Evolutionary conservation across 192 early-diverging fungal species (phyloP).

Genomic region (Geosiphon pyriformis): DNA sequence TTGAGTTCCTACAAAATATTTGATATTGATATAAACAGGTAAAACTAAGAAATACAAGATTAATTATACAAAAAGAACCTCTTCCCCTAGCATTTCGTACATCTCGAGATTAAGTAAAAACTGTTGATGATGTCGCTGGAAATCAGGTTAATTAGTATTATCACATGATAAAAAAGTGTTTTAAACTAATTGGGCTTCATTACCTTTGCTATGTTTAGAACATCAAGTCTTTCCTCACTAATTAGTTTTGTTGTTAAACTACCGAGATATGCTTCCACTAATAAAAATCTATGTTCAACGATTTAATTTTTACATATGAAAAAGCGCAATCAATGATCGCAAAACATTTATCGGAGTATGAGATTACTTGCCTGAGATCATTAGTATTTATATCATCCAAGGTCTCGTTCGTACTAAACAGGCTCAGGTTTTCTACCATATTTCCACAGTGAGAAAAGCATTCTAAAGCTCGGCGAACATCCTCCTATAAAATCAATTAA

Average conservation of each 20-base stretch:
- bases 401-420: conserved; percentile 86
- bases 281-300: conserved; percentile 42
- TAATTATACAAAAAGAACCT: conserved; percentile 18
- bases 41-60: conserved; percentile 27
- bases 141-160: neutral
- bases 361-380: conserved; percentile 55
- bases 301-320: neutral
- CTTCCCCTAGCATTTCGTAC: conserved; percentile 30
- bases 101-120: conserved; percentile 33
- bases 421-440: conserved; percentile 52
- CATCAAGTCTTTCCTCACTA: conserved; percentile 34
- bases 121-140: conserved; percentile 35
- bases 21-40: conserved; percentile 29
- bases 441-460: conserved; percentile 39
- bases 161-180: neutral
- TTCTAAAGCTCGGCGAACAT: conserved; percentile 44
- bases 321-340: neutral
- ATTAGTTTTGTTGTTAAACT: conserved; percentile 44
- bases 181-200: neutral
- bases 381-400: conserved; percentile 81
- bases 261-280: conserved; percentile 54
- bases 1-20: conserved; percentile 35
- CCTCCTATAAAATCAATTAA: conserved; percentile 28
- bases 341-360: neutral
- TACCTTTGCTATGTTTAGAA: conserved; percentile 51